Evolutionary conservation across 495 filamentous ascomycete genomes (phyloP).

Genomic region (Trichoderma gamsii): DNA sequence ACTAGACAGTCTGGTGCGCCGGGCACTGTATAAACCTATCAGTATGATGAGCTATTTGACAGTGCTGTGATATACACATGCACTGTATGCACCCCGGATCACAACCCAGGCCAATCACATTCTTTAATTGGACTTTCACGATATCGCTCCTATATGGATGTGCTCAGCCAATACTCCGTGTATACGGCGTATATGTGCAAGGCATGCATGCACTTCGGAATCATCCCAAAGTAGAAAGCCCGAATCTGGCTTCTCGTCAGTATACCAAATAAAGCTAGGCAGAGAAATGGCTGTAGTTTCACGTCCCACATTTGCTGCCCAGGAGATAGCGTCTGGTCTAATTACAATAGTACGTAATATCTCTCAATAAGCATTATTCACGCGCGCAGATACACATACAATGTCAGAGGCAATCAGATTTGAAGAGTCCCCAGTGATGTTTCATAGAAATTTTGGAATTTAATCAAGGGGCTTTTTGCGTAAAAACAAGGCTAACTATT

Average conservation of each 20-base stretch:
- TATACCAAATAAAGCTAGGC: background rate
- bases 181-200: background rate
- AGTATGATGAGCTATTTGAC: background rate
- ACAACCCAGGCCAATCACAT: background rate
- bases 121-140: conserved; percentile 2
- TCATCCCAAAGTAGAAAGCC: background rate
- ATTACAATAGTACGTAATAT: background rate
- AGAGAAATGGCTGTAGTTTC: background rate
- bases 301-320: background rate
- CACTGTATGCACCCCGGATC: background rate
- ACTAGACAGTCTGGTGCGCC: background rate
- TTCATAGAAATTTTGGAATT: background rate
- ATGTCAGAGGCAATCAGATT: background rate
- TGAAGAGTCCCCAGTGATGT: background rate
- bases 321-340: background rate
- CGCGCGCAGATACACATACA: background rate
- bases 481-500: background rate
- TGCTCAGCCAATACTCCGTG: background rate
- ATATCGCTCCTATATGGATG: background rate
- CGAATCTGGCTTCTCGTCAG: background rate
- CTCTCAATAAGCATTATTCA: background rate
- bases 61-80: background rate
- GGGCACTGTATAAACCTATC: background rate
- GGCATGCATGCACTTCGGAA: background rate
- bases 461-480: background rate